A percentile compares a stretch with the other conserved stretches of the same genome.
Evolutionary conservation across 352 stramenopile species (phyloP).

Genomic region (Phytopythium ostracodes): DNA sequence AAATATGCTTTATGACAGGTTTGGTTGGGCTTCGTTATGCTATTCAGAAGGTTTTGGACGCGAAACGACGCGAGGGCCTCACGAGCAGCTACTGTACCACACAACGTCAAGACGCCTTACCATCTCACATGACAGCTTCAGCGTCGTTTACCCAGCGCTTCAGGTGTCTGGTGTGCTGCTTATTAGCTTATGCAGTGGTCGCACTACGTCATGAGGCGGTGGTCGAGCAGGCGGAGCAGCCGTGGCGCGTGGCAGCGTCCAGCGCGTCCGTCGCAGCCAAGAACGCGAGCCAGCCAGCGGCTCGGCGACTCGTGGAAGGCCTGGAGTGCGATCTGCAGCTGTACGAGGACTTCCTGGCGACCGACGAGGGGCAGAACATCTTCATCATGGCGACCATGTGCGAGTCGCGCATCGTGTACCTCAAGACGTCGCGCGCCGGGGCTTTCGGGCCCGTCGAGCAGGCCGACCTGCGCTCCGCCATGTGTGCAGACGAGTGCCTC

Average conservation of each 20-base stretch:
- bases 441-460: conserved; percentile 59
- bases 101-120: neutral
- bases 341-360: conserved; percentile 53
- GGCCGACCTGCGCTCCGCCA: conserved; percentile 61
- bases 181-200: neutral
- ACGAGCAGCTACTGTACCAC: neutral
- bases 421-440: conserved; percentile 55
- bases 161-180: neutral
- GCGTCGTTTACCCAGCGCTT: neutral
- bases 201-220: neutral
- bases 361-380: conserved; percentile 54
- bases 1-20: neutral
- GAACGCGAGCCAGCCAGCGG: neutral
- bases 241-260: neutral
- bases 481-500: conserved; percentile 86
- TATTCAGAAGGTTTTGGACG: neutral
- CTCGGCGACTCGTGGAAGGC: conserved; percentile 25
- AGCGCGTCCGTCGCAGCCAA: too few species aligned
- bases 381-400: conserved; percentile 71
- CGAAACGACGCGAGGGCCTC: conserved; percentile 3
- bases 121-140: neutral
- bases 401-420: conserved; percentile 70
- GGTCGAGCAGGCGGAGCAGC: neutral
- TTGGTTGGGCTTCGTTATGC: neutral
- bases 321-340: conserved; percentile 44